Base-by-base conservation (phyloP, 2,329 filamentous ascomycete genomes). In the Penicillium corylophilum region DNA sequence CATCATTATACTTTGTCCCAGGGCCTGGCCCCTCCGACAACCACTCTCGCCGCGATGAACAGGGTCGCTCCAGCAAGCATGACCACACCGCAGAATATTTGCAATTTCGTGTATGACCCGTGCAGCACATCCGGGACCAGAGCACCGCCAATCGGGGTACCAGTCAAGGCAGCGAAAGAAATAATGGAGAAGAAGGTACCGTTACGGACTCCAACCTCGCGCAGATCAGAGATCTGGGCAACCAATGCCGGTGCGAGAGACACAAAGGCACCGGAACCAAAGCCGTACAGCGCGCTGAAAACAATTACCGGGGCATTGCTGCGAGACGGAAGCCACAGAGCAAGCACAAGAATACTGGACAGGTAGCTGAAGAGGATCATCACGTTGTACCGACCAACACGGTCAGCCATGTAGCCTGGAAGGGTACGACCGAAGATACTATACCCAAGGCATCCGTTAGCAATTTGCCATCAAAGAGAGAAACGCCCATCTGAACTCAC, bases 181-280 rank as follows among this genome's bases (percentile, higher is more conserved):
- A 84, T 76, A 42, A 85, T 67, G 15, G 82, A 79, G 64, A 87
- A 88, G 23, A 83, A 77, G 0, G 81, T 79, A 0, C 89, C 89
- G 2, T 80, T 84, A 5, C 88, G 77, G 1, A 85, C 80, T 13
- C 88, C 89, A 29, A 91, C 85, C 66, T 89, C 79, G 18, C 82
- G 76, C 33, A 89, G 80, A 41, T 88, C 85, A 1, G 82, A 85
- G 55, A 90, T 87, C 62, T 90, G 86, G 1, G 85, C 86, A 20
- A 91, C 75, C 13, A 88, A 73, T 0, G 86, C 79, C 0, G 87
- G 84, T 0, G 77, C 76, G 16, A 90, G 72, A 0, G 82, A 82
- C 31, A 88, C 81, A 60, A 85, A 87, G 2, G 82, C 82, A 12
- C 87, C 88, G 0, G 82, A 85, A 13, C 79, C 79, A 65, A 90